A percentile compares a stretch with the other conserved stretches of the same genome.
Conservation (phyloP, 495 filamentous ascomycete genomes). For the Neurospora terricola region DNA sequence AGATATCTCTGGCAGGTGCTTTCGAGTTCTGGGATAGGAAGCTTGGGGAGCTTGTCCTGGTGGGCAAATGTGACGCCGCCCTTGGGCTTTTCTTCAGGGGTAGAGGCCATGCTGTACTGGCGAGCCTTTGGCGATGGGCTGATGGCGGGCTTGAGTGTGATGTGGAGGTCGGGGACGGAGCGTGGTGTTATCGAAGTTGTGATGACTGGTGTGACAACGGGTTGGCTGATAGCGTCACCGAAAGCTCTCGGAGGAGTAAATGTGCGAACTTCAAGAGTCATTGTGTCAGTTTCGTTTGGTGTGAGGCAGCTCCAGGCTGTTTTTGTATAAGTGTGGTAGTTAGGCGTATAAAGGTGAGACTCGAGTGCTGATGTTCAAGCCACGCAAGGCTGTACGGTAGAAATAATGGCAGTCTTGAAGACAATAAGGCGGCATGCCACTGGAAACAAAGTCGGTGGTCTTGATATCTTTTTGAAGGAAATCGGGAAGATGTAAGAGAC, state of each 20-base stretch:
- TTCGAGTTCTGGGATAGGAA: conserved; percentile 91
- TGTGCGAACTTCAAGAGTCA: conserved; percentile 45
- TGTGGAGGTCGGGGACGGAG: conserved; percentile 20
- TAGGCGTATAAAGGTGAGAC: conserved; percentile 66
- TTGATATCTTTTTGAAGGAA: neutral
- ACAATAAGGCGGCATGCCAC: conserved; percentile 70
- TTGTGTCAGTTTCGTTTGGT: conserved; percentile 13
- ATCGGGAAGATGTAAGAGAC: conserved; percentile 3
- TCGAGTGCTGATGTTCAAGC: conserved; percentile 66
- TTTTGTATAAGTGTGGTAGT: conserved; percentile 17
- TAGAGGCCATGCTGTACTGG: conserved; percentile 19
- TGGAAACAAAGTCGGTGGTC: conserved; percentile 13
- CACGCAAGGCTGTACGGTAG: conserved; percentile 75
- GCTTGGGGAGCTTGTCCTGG: conserved; percentile 81
- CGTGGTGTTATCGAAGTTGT: conserved; percentile 9
- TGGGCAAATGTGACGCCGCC: conserved; percentile 77
- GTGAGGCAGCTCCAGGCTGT: conserved; percentile 16
- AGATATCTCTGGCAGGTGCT: conserved; percentile 72
- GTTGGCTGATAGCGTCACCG: conserved; percentile 47
- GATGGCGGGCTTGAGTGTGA: conserved; percentile 19
- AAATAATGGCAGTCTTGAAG: conserved; percentile 88
- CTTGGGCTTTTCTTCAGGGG: conserved; percentile 32
- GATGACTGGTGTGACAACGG: conserved; percentile 18
- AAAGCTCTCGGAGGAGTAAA: conserved; percentile 65
- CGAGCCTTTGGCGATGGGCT: conserved; percentile 18